These are phyloP conservation scores for Solanum stenotomum DNA, from an alignment of 257 asterid genomes.

Conservation along the genomic window DNA sequence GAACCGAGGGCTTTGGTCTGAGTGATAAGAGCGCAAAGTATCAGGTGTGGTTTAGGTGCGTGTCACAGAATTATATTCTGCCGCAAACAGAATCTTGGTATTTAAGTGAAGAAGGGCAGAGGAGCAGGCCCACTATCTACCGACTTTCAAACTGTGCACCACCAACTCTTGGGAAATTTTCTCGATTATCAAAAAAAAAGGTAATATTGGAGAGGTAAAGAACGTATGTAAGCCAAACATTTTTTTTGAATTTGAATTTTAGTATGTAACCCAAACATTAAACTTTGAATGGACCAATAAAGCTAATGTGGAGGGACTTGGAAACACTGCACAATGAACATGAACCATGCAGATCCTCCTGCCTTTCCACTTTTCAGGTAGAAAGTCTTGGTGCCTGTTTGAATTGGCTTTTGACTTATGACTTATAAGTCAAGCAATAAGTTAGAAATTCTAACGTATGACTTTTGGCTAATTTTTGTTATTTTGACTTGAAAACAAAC, in stretches of 20 bases:
- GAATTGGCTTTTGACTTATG: not conserved
- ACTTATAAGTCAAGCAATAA: not conserved
- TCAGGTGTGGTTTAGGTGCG: not conserved
- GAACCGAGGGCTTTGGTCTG: not conserved
- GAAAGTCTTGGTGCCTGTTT: not conserved
- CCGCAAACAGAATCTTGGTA: not conserved
- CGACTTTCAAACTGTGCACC: not conserved
- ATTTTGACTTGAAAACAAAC: not conserved
- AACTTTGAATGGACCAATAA: not conserved
- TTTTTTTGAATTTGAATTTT: not conserved
- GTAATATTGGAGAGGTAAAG: not conserved
- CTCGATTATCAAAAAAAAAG: not conserved
- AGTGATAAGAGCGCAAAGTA: not conserved
- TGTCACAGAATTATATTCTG: not conserved
- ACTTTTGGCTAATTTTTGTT: not conserved
- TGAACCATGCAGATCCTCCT: not conserved
- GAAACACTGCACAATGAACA: not conserved
- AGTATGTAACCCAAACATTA: not conserved
- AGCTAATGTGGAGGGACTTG: not conserved
- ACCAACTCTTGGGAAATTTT: not conserved
- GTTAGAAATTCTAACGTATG: not conserved
- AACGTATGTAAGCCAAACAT: not conserved
- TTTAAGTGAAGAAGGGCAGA: not conserved
- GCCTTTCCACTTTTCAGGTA: not conserved
- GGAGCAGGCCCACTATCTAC: not conserved